These are phyloP conservation scores for Cantharellus cinnabarinus DNA, from an alignment of 768 basidiomycete species.

Conservation along the genomic window DNA sequence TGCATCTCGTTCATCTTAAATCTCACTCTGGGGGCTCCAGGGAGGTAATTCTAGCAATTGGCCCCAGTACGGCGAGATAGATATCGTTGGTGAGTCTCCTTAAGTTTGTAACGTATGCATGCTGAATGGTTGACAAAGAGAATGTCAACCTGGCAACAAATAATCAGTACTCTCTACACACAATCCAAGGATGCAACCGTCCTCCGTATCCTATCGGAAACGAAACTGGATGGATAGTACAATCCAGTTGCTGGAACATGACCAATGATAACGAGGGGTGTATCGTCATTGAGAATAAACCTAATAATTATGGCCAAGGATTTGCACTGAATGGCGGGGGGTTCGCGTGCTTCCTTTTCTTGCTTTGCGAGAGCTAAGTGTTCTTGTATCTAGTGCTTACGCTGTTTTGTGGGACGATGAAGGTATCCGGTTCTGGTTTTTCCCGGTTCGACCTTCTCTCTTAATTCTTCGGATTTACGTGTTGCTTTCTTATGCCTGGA, in stretches of 20 bases:
- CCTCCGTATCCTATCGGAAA: background rate
- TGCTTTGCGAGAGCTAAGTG: background rate
- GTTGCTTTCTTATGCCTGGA: background rate
- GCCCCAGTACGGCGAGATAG: constrained; percentile 1
- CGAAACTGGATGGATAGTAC: background rate
- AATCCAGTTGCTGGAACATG: constrained; percentile 1
- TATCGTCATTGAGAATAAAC: background rate
- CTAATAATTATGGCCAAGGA: constrained; percentile 1
- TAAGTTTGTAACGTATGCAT: background rate
- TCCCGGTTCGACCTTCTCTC: background rate
- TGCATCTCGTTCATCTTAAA: background rate
- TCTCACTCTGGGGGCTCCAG: background rate
- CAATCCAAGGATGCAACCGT: background rate
- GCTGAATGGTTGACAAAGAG: background rate
- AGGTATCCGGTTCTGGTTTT: background rate
- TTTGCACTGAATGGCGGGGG: constrained; percentile 1
- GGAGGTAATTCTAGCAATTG: background rate
- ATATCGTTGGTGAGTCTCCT: background rate
- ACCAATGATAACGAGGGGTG: constrained; percentile 2
- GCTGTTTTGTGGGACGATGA: background rate
- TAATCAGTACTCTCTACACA: background rate
- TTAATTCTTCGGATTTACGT: background rate
- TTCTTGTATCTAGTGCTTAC: background rate
- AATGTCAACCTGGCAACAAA: background rate
- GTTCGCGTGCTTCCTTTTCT: background rate